Evolutionary conservation across 331 rosid species (phyloP), one percentile per base, ranked within the genome.

Genomic region (Dryas integrifolia): DNA sequence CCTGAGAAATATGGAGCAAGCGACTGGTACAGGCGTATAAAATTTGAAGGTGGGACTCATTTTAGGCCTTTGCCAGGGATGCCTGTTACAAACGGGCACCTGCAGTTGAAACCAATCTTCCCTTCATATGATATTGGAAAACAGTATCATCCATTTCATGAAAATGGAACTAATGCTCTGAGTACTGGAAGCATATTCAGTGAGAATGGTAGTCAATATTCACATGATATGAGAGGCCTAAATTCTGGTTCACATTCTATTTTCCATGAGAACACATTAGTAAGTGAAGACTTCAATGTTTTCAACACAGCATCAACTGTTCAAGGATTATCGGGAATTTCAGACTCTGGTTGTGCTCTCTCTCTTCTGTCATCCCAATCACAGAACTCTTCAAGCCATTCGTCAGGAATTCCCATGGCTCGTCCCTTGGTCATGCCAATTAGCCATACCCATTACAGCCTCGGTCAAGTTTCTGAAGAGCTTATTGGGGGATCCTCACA

Each of bases 341-440:
- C 92, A 13, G 85, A 83, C 81, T 77, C 97, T 12, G 85, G 88
- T 72, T 80, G 87, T 88, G 98, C 92, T 90, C 96, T 79, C 98
- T 92, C 98, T 92, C 96, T 90, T 92, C 98, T 92, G 98, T 90
- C 98, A 90, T 85, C 96, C 58, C 96, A 90, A 41, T 80, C 96
- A 72, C 93, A 86, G 53, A 87, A 76, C 78, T 84, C 92, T 59
- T 79, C 88, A 21, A 77, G 81, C 83, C 90, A 85, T 71, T 76
- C 83, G 3, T 72, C 87, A 2, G 91, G 84, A 83, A 83, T 87
- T 82, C 86, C 85, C 76, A 55, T 86, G 50, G 81, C 76, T 68
- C 76, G 65, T 41, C 72, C 88, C 56, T 35, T 80, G 73, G 74
- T 82, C 70, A 82, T 76, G 78, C 81, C 90, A 3, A 73, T 81